These are phyloP conservation scores for Pleurotus djamor DNA, from an alignment of 768 basidiomycete genomes.

Conservation along the genomic window DNA sequence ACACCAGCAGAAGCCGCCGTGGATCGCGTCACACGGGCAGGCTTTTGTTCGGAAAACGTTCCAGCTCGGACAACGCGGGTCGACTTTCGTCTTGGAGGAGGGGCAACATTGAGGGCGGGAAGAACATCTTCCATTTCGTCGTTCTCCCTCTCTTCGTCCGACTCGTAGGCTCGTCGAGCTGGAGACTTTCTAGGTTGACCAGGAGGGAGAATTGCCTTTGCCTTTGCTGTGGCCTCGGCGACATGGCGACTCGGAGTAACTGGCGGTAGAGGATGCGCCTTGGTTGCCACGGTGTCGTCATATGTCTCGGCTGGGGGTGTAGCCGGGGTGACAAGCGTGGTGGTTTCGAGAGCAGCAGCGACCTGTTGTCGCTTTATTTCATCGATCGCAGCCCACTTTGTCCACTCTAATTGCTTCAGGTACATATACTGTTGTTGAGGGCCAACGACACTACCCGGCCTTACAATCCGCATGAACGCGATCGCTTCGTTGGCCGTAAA, in stretches of 20 bases:
- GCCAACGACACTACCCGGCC: constrained; percentile 91
- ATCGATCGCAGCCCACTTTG: constrained; percentile 89
- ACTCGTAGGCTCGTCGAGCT: constrained; percentile 61
- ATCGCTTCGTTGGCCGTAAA: constrained; percentile 97
- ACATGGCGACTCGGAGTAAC: constrained; percentile 83
- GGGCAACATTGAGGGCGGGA: constrained; percentile 57
- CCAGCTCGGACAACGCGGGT: constrained; percentile 41
- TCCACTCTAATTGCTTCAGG: constrained; percentile 91
- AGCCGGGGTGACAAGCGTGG: constrained; percentile 64
- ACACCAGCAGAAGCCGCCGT: constrained; percentile 55
- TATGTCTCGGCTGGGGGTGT: constrained; percentile 81
- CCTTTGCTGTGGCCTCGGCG: constrained; percentile 65
- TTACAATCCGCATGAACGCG: constrained; percentile 96
- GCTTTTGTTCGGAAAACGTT: constrained; percentile 70
- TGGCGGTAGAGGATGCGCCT: constrained; percentile 48
- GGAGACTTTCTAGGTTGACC: constrained; percentile 91
- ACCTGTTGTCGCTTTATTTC: constrained; percentile 59
- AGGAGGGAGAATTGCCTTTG: constrained; percentile 70
- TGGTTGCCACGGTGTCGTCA: constrained; percentile 40
- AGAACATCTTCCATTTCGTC: constrained; percentile 62
- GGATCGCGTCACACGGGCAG: constrained; percentile 72
- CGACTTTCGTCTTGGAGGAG: constrained; percentile 37
- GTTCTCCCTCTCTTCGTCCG: constrained; percentile 39
- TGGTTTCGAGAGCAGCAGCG: constrained; percentile 29
- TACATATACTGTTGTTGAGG: constrained; percentile 96